Evolutionary conservation across 306 rosid species (phyloP), one percentile per base, ranked within the genome.

Genomic region (Vigna hirtella): DNA sequence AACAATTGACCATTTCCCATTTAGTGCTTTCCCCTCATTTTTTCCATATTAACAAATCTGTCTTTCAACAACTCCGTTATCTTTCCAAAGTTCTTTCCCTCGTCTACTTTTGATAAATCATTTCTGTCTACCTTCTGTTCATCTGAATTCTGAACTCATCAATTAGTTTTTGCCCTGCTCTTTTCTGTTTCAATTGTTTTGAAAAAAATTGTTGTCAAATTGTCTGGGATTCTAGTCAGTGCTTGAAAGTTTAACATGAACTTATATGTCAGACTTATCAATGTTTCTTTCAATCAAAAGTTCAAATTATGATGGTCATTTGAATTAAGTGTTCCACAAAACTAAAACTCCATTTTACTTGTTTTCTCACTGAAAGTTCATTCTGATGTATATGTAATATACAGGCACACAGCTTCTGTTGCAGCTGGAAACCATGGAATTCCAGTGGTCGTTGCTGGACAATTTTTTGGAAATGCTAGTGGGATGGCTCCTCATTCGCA

Each of bases 401-500:
- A 49, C 88, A 94, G 99, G 93, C 95, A 95, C 89, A 95, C 96
- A 0, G 93, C 97, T 81, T 93, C 99, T 59, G 82, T 95, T 81
- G 97, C 99, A 72, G 96, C 97, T 3, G 99, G 99, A 82, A 95
- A 95, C 91, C 97, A 95, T 80, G 99, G 99, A 72, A 83, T 91
- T 78, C 98, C 93, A 22, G 99, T 95, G 81, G 79, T 93, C 16
- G 99, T 95, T 81, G 85, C 96, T 24, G 99, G 96, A 17, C 91
- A 91, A 85, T 48, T 74, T 85, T 95, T 93, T 70, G 99, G 99
- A 85, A 90, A 88, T 88, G 99, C 99, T 53, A 95, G 99, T 76
- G 99, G 99, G 85, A 95, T 95, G 99, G 98, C 99, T 93, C 99
- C 99, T 73, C 97, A 79, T 81, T 83, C 99, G 40, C 99, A 93